Base-by-base conservation (phyloP, 2,329 filamentous ascomycete genomes). In the Fusarium sp. region DNA sequence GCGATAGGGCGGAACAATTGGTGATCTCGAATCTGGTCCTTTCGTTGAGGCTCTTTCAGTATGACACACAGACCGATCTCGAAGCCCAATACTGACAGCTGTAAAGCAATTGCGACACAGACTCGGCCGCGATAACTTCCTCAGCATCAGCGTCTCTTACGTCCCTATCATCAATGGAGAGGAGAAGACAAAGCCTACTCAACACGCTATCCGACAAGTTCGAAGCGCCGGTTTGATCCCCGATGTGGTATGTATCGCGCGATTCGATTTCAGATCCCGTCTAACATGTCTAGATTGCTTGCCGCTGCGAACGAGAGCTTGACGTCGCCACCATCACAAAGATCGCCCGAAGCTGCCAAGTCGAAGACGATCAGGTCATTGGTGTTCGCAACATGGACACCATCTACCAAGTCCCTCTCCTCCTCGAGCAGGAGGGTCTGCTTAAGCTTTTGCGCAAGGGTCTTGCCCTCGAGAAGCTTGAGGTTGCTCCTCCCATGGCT, bases 141-240 rank as follows among this genome's bases (percentile, higher is more conserved):
- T 95, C 79, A 92, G 94, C 80, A 97, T 98, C 74, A 92, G 94
- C 82, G 95, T 98, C 70, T 94, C 93, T 8, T 93, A 95, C 76
- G 92, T 98, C 38, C 96, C 95, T 3, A 88, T 95, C 61, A 77
- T 76, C 33, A 74, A 87, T 64, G 87, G 88, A 45, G 88, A 98
- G 85, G 91, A 97, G 82, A 98, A 98, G 89, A 98, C 95, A 14
- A 98, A 98, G 85, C 96, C 96, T 0, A 99, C 96, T 0, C 96
- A 99, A 81, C 90, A 94, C 77, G 94, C 95, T 31, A 94, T 98
- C 77, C 92, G 92, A 79, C 90, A 93, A 76, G 91, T 95, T 70
- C 92, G 95, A 71, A 95, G 93, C 79, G 92, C 93, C 71, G 94
- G 94, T 79, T 83, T 94, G 60, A 89, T 86, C 65, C 92, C 91